phyloP scores from a whole-genome alignment of 2,329 filamentous ascomycete species.

The Trichoderma sp. region DNA sequence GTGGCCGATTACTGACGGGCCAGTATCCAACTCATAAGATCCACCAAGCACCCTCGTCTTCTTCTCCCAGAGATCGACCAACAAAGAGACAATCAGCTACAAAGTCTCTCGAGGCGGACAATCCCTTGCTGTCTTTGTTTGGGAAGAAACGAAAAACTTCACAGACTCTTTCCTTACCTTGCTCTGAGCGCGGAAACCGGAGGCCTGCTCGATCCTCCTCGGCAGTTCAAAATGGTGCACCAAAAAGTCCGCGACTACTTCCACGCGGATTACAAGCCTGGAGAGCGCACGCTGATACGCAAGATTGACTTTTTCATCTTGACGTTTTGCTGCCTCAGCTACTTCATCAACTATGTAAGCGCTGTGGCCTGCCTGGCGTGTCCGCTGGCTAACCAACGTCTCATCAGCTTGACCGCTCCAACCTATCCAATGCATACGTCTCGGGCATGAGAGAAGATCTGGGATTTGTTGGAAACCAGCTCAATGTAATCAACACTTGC shows the following conservation, averaged over 20 bases:
- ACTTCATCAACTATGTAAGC: constrained; percentile 52
- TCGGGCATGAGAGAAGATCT: constrained; percentile 48
- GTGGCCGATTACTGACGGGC: neutral
- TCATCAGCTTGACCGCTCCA: constrained; percentile 37
- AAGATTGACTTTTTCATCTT: constrained; percentile 65
- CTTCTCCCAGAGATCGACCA: neutral
- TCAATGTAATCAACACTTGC: constrained; percentile 38
- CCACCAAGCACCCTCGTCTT: neutral
- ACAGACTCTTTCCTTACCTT: neutral
- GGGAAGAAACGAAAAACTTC: neutral
- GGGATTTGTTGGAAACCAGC: constrained; percentile 44
- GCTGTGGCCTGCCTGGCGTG: neutral
- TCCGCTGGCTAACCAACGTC: neutral
- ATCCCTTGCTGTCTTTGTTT: neutral
- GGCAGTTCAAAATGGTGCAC: constrained; percentile 12
- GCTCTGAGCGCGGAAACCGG: neutral
- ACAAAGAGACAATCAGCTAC: neutral
- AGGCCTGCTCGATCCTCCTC: neutral
- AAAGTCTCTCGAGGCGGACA: neutral
- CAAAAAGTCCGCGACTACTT: constrained; percentile 33
- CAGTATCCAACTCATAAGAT: constrained; percentile 8
- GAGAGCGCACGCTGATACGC: constrained; percentile 46
- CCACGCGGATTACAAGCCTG: constrained; percentile 34
- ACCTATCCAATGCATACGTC: constrained; percentile 40
- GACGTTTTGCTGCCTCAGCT: constrained; percentile 59